Conservation (phyloP, 2,329 filamentous ascomycete species). For the Ceratocystiopsis sp. region DNA sequence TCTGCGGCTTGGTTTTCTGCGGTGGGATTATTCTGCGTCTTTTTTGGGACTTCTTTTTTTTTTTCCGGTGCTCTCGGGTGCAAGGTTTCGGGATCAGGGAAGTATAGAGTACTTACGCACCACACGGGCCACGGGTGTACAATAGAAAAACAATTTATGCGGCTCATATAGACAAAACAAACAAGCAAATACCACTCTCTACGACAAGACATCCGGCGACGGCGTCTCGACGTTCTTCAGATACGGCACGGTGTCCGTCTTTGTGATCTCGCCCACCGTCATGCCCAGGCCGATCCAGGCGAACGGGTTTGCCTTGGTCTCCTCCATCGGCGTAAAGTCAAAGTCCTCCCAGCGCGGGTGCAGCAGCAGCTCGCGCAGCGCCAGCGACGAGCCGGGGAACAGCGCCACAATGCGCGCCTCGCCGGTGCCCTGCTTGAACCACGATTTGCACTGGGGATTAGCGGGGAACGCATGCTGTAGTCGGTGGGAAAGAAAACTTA, state of each 20-base stretch:
- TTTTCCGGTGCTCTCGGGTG: too few relatives aligned
- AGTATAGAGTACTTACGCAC: too few relatives aligned
- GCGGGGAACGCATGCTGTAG: neutral
- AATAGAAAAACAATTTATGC: too few relatives aligned
- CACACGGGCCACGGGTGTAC: too few relatives aligned
- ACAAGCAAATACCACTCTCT: too few relatives aligned
- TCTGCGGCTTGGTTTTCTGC: too few relatives aligned
- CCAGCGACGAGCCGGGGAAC: neutral
- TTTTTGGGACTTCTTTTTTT: too few relatives aligned
- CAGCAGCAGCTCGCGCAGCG: neutral
- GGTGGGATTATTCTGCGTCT: too few relatives aligned
- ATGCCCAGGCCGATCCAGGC: neutral
- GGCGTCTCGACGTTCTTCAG: neutral
- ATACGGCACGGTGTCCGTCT: neutral
- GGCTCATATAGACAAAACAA: too few relatives aligned
- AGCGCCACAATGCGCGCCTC: conserved; percentile 2
- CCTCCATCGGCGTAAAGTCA: neutral
- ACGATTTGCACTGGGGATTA: neutral
- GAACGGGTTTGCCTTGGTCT: neutral
- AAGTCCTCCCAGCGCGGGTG: conserved; percentile 1
- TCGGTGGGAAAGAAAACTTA: neutral
- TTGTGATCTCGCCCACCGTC: neutral
- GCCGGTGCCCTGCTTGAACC: conserved; percentile 1
- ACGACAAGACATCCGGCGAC: neutral
- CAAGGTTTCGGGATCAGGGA: too few relatives aligned